phyloP scores from a whole-genome alignment of 148 eudicot genomes.

The Fallopia convolvulus region DNA sequence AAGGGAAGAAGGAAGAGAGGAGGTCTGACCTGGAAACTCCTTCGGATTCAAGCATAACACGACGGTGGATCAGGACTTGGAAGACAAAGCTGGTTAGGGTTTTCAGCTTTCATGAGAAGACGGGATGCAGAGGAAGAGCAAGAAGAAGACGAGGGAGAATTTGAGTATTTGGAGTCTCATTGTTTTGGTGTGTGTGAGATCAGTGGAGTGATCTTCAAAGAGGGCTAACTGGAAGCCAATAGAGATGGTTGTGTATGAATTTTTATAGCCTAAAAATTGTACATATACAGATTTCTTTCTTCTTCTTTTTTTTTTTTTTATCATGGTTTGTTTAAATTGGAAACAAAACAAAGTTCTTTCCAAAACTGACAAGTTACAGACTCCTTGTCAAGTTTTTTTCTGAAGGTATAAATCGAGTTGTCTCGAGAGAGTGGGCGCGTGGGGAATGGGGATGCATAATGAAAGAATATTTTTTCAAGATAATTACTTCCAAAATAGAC shows the following conservation, averaged over 20 bases:
- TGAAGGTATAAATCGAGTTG: no score
- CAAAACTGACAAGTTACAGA: no score
- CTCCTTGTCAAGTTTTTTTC: no score
- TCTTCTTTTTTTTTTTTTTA: no score
- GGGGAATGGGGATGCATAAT: no score
- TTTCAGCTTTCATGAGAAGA: constrained; percentile 14
- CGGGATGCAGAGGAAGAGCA: constrained; percentile 25
- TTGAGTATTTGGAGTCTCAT: constrained; percentile 12
- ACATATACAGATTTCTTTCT: no score
- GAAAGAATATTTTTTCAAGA: no score
- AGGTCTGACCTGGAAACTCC: neutral
- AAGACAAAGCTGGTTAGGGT: neutral
- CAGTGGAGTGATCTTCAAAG: neutral
- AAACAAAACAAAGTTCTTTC: no score
- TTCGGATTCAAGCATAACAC: neutral
- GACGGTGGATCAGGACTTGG: neutral
- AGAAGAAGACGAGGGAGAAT: constrained; percentile 17
- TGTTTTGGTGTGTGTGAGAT: neutral
- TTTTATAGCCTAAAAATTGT: no score
- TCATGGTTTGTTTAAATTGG: no score
- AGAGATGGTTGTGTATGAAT: neutral
- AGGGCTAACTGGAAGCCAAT: neutral
- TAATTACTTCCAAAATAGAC: no score
- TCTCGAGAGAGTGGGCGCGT: no score
- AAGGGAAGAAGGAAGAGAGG: neutral